Base-by-base conservation (phyloP, 2,329 filamentous ascomycete genomes). In the Tothia fuscella region DNA sequence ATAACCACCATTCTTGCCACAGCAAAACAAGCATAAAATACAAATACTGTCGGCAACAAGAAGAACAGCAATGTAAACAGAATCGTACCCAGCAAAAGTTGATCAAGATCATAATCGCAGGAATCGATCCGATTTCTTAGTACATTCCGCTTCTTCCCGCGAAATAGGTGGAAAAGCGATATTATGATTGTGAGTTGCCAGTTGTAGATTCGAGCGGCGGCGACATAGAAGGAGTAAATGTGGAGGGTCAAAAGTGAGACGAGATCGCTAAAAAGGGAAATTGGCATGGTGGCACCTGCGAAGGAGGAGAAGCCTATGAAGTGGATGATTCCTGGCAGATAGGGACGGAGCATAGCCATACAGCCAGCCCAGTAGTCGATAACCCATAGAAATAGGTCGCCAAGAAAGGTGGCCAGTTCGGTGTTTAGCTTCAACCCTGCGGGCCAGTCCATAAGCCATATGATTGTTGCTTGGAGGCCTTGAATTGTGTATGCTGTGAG, bases 141-240 rank as follows among this genome's bases (percentile, higher is more conserved):
- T 13, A 98, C 82, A 51, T 98, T 98, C 57, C 93, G 82, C 61
- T 98, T 98, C 67, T 95, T 96, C 45, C 91, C 93, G 24, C 89
- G 84, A 58, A 98, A 98, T 7, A 98, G 78, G 58, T 98, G 93
- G 61, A 98, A 98, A n/a, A 98, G 77, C 9, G 89, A 96, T 49
- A 89, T 80, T 49, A 98, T 81, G 48, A 98, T 96, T 3, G 83
- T 93, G 47, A 98, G 78, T 62, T 98, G 91, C 91, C 91, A 98
- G 63, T 96, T 87, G 62, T 89, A 98, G 54, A 98, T 96, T 39
- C 91, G 81, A 3, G 91, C 91, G 6, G 88, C 94, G 13, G 93
- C 89, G 44, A 96, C 80, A 61, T 98, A 98, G 60, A 98, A 98
- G 1, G 83, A 93, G 66, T 96, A 94, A 43, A 98, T 95, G 61